Base-by-base conservation (phyloP, 2,329 filamentous ascomycete species). In the Atkinsonella hypoxylon region DNA sequence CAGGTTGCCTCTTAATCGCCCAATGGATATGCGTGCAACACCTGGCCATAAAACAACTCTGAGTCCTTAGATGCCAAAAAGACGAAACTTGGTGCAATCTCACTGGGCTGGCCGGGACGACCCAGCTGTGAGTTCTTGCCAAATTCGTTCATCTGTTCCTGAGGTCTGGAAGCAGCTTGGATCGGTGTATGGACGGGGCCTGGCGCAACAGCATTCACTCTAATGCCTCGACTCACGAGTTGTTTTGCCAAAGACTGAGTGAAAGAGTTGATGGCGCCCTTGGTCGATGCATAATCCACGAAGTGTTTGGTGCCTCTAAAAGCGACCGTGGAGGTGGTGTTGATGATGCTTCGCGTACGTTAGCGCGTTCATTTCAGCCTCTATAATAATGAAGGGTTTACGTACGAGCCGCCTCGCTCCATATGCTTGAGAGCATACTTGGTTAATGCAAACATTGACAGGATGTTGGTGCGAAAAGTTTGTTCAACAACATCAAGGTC, bases 401-500 rank as follows among this genome's bases (percentile, higher is more conserved):
- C 69, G 54, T 54, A 72, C 70, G 67, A 70, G 44, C 56, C 65
- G 4, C 76, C 75, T 47, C 65, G 69, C 50, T 71, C 67, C 76
- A 81, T 77, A 55, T 80, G 72, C 5, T 72, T 71, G 8, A 81
- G 60, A 0, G 76, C 69, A 53, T 71, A 80, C 58, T 81, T 81
- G 5, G 74, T 74, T 53, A 81, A 66, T n/a, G 76, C 76, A 57
- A 82, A 77, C 67, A 80, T 79, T 50, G 75, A 71, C 9, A 79
- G 56, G 32, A 81, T 74, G 53, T 81, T 81, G 53, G 69, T 73
- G 43, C 70, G 71, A 67, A 81, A 83, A 0, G 73, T 76, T 55
- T 71, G 75, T 54, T 79, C 74, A 0, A 81, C 75, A 0, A 70
- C 64, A 13, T 75, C 69, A 1, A 82, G 67, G 58, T 79, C 70